These are phyloP conservation scores for Aspergillus sp. DNA, from an alignment of 2,329 filamentous ascomycete genomes.

Conservation along the genomic window DNA sequence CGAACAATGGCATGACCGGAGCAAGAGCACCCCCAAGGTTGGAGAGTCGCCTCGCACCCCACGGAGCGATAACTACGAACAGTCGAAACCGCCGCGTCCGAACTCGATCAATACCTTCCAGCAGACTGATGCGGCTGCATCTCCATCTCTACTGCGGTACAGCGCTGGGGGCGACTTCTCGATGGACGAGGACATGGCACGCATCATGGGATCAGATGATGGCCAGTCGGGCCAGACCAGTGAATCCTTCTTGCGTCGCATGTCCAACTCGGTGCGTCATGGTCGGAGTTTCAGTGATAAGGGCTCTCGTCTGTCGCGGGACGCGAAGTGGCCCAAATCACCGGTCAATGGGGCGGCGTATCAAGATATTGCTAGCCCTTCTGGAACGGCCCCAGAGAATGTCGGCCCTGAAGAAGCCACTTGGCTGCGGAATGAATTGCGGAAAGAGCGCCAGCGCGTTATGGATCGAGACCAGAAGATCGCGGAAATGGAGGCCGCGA, in stretches of 20 bases:
- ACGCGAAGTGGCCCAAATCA: conserved; percentile 68
- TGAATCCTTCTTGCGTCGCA: conserved; percentile 77
- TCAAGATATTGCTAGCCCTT: conserved; percentile 70
- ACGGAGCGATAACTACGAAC: conserved; percentile 46
- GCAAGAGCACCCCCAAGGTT: conserved; percentile 40
- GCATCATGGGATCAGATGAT: conserved; percentile 77
- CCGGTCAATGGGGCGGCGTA: conserved; percentile 53
- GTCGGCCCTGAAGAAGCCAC: conserved; percentile 57
- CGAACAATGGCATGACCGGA: conserved; percentile 34
- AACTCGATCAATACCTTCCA: conserved; percentile 47
- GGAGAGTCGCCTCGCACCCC: conserved; percentile 46
- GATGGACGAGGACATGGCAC: conserved; percentile 92
- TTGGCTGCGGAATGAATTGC: conserved; percentile 67
- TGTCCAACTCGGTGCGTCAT: conserved; percentile 92
- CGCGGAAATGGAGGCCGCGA: conserved; percentile 66
- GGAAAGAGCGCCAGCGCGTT: conserved; percentile 79
- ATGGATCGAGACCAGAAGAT: conserved; percentile 84
- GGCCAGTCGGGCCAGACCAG: conserved; percentile 46
- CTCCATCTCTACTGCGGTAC: conserved; percentile 67
- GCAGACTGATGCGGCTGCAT: conserved; percentile 49
- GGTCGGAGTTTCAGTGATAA: conserved; percentile 79
- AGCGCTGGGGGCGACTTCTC: conserved; percentile 84
- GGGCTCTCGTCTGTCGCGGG: conserved; percentile 56
- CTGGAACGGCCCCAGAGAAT: conserved; percentile 56
- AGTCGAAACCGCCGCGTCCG: conserved; percentile 35